phyloP scores from a whole-genome alignment of 2,329 filamentous ascomycete genomes.

The Aspergillus awamori region DNA sequence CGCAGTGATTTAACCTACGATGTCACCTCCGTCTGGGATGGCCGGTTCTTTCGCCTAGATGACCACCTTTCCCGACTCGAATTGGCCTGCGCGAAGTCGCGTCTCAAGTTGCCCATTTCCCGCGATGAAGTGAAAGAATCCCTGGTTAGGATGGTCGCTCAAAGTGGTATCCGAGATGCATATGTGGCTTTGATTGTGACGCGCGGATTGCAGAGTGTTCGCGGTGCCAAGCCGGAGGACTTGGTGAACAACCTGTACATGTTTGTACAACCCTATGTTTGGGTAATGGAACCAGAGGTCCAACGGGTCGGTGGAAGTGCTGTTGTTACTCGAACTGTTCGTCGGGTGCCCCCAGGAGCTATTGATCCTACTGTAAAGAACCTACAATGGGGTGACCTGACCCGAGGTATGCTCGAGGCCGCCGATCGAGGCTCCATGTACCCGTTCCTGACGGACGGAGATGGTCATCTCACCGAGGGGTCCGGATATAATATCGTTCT shows the following conservation, averaged over 20 bases:
- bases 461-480: slow-evolving; percentile 54
- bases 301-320: slow-evolving; percentile 47
- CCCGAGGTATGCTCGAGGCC: slow-evolving; percentile 51
- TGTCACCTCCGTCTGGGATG: slow-evolving; percentile 56
- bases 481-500: slow-evolving; percentile 54
- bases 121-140: background rate
- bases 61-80: slow-evolving; percentile 53
- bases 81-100: slow-evolving; percentile 50
- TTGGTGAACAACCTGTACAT: slow-evolving; percentile 50
- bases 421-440: slow-evolving; percentile 50
- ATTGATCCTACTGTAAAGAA: slow-evolving; percentile 50
- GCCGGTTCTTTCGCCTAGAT: slow-evolving; percentile 55
- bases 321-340: slow-evolving; percentile 51
- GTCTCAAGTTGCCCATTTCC: slow-evolving; percentile 19
- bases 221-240: slow-evolving; percentile 39
- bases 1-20: slow-evolving; percentile 56
- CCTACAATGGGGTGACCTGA: slow-evolving; percentile 51
- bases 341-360: slow-evolving; percentile 48
- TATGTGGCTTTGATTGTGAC: slow-evolving; percentile 57
- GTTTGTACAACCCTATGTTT: slow-evolving; percentile 54
- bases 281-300: slow-evolving; percentile 53
- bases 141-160: slow-evolving; percentile 46
- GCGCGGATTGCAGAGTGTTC: slow-evolving; percentile 49
- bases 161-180: slow-evolving; percentile 52
- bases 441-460: slow-evolving; percentile 55